A percentile compares a stretch with the other conserved stretches of the same genome.
phyloP scores from a whole-genome alignment of 441 rosid genomes.

The Pelargonium fulgidum region DNA sequence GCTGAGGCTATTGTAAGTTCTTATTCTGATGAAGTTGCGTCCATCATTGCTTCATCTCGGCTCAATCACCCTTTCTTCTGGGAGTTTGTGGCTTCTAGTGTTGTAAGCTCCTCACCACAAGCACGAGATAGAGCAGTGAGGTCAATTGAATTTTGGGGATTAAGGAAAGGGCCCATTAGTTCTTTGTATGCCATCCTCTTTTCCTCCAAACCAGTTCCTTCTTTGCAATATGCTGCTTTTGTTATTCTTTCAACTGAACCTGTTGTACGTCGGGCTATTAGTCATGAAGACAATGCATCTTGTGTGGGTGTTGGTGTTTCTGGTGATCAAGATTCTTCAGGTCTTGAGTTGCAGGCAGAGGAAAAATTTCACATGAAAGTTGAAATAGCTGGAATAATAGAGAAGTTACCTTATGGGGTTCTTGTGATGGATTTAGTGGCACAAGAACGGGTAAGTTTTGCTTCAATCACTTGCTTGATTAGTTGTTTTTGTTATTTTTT shows the following conservation, averaged over 20 bases:
- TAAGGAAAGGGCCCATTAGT: conserved; percentile 68
- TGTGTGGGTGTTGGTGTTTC: conserved; percentile 32
- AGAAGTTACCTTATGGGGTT: conserved; percentile 56
- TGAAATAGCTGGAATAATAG: conserved; percentile 64
- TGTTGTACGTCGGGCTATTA: conserved; percentile 57
- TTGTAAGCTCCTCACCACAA: conserved; percentile 49
- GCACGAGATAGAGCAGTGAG: conserved; percentile 79
- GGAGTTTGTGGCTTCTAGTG: conserved; percentile 71
- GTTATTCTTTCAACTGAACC: conserved; percentile 74
- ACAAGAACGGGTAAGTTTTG: conserved; percentile 58
- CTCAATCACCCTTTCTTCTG: conserved; percentile 55
- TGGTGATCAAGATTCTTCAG: conserved; percentile 38
- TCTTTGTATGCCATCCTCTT: conserved; percentile 76
- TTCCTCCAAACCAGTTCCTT: conserved; percentile 58
- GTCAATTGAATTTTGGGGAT: conserved; percentile 88
- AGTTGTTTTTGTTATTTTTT: not conserved
- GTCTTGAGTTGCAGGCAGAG: conserved; percentile 41
- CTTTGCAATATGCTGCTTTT: conserved; percentile 80
- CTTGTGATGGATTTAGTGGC: conserved; percentile 67
- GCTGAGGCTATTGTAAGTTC: conserved; percentile 74
- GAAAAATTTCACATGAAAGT: conserved; percentile 50
- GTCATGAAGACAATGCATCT: conserved; percentile 39
- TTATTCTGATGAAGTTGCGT: conserved; percentile 55
- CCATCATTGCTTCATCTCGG: conserved; percentile 56
- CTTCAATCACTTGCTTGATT: conserved; percentile 15